Conservation (phyloP, 2,329 filamentous ascomycete genomes). For the Madurella mycetomatis region DNA sequence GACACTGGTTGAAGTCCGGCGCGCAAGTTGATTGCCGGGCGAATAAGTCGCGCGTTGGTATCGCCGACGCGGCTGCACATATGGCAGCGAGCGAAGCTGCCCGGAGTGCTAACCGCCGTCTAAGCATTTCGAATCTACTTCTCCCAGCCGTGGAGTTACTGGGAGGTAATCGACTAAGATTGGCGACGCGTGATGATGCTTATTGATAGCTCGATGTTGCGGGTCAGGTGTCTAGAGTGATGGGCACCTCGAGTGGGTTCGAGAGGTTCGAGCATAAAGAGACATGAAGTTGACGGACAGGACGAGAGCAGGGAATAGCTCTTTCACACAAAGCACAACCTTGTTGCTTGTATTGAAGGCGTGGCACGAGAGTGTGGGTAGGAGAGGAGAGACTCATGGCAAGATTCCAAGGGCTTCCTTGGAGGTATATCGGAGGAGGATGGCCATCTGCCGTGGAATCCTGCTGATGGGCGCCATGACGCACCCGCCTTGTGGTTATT, state of each 20-base stretch:
- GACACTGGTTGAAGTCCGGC: conserved; percentile 50
- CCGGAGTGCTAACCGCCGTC: conserved; percentile 30
- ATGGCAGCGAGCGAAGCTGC: conserved; percentile 36
- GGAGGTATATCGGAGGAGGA: conserved; percentile 17
- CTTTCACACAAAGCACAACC: conserved; percentile 8
- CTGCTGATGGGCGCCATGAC: conserved; percentile 8
- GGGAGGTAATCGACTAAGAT: neutral
- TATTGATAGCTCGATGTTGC: neutral
- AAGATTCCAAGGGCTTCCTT: conserved; percentile 3
- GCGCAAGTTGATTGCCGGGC: conserved; percentile 48
- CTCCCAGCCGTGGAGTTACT: neutral
- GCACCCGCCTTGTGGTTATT: conserved; percentile 8
- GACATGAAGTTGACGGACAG: neutral
- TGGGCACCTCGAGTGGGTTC: neutral
- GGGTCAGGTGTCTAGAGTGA: neutral
- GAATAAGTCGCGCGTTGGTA: conserved; percentile 37
- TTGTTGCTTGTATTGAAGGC: conserved; percentile 5
- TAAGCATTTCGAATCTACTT: conserved; percentile 26
- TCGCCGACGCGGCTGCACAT: conserved; percentile 35
- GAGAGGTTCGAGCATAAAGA: conserved; percentile 2
- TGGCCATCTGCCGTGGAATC: neutral
- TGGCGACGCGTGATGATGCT: neutral
- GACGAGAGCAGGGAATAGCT: neutral
- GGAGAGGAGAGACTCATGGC: neutral
- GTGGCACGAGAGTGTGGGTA: neutral